Base-by-base conservation (phyloP, 345 rosid genomes). In the Brassica napus region DNA sequence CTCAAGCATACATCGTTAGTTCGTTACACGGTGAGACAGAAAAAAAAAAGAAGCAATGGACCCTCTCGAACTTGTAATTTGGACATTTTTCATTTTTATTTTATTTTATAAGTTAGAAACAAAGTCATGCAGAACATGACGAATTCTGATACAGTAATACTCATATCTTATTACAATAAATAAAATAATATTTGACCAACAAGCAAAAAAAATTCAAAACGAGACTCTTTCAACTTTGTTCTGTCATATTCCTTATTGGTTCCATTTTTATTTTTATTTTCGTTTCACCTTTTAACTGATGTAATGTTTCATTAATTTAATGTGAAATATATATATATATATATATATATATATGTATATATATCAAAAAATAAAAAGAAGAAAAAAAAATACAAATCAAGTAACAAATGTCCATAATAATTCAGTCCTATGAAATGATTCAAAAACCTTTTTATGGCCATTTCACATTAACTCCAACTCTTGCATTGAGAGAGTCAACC, bases 101-200 rank as follows among this genome's bases (percentile, higher is more conserved):
- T 24, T 62, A 5, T 2, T 2, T 35, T 54, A n/a, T 39, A 21
- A 62, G 52, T 26, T 32, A 32, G 77, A 47, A 79, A 60, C 62
- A 68, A 68, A 74, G 79, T 74, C 78, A 61, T 68, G 75, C 35
- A 68, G 59, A 68, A 24, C 34, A 68, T 73, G 82, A 68, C 74
- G 18, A 68, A 68, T 73, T 9, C 14, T 73, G 34, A 63, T n/a
- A 15, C 18, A 68, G 44, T 73, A 58, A 61, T 28, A 35, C 8
- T 5, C 7, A 34, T 35, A 23, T 67, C 32, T 66, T 79, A 23
- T 31, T 73, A 31, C 24, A 14, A 3, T 54, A 30, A 30, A 68
- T 3, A 12, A 49, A 54, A 54, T 11, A 31, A 4, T 2, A 24
- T 69, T 79, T 74, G 79, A 74, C 79, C 6, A 16, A 10, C 6